Percentiles rank a stretch among this genome's conserved stretches.
Conservation (phyloP, 208 protist species). For the Leptomonas pyrrhocoris region DNA sequence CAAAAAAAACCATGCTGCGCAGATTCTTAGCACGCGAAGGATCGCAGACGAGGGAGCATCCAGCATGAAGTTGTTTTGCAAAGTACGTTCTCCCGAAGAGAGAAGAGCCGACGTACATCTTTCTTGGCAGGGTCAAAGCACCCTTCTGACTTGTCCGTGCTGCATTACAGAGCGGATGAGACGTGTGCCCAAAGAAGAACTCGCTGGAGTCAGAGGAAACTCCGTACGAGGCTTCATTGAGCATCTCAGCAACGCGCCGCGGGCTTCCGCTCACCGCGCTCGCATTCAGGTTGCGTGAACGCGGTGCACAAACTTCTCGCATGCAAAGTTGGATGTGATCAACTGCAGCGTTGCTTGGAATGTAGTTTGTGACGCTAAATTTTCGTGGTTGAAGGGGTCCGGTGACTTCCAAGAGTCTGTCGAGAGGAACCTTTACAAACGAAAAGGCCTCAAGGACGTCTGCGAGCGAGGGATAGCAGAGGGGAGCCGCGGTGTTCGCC, state of each 20-base stretch:
- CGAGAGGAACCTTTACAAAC: conserved; percentile 78
- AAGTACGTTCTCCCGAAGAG: conserved; percentile 67
- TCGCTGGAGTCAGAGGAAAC: not conserved
- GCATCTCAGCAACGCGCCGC: conserved; percentile 25
- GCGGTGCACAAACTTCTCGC: conserved; percentile 32
- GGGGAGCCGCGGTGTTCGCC: conserved; percentile 44
- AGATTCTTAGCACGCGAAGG: not conserved
- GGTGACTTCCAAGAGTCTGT: conserved; percentile 74
- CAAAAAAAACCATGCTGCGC: conserved; percentile 47
- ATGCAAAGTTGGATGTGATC: conserved; percentile 42
- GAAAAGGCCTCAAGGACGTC: conserved; percentile 79
- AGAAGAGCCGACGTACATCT: conserved; percentile 59
- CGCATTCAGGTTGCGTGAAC: conserved; percentile 11
- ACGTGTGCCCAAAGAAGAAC: conserved; percentile 42
- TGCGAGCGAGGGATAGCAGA: conserved; percentile 76
- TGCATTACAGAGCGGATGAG: conserved; percentile 34
- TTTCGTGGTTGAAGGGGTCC: conserved; percentile 72
- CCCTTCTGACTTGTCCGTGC: conserved; percentile 9
- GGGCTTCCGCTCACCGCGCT: conserved; percentile 5
- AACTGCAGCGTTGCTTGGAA: not conserved
- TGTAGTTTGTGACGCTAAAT: conserved; percentile 64
- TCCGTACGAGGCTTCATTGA: conserved; percentile 29
- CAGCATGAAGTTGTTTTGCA: conserved; percentile 42
- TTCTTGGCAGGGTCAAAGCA: not conserved
- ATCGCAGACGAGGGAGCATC: conserved; percentile 18